Base-by-base conservation (phyloP, 345 rosid genomes). In the Lepidium aucheri region DNA sequence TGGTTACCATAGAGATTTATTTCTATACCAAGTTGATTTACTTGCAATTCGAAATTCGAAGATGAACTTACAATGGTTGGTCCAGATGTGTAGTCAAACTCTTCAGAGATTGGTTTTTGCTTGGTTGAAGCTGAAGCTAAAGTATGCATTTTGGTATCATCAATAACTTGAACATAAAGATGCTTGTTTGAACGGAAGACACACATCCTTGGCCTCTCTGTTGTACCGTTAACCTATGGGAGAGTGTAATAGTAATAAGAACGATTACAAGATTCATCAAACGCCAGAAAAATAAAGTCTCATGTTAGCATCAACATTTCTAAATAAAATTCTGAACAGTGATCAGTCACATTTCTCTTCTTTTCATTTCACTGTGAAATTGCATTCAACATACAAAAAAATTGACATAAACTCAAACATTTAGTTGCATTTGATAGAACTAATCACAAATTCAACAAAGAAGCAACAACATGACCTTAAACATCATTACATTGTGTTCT, bases 61-160 rank as follows among this genome's bases (percentile, higher is more conserved):
- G 36, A 44, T 17, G 42, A 40, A 81, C 95, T 84, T 82, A 92
- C 97, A 78, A 90, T 51, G 30, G 95, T 88, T 2, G 99, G 96
- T 55, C 95, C 87, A 60, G 88, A 68, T 8, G 79, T 81, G 75
- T 67, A 85, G 73, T 86, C 66, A 2, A 88, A 75, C 60, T 82
- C 89, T 72, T 86, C 84, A 1, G 83, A 78, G 70, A 90, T 56
- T 10, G 85, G 78, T 66, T 85, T 88, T 83, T 88, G 92, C 83
- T 78, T 82, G 4, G 99, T 90, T 34, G 97, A 90, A 22, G 89
- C 96, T 0, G 97, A 80, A 65, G 96, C 96, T 61, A 94, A 87
- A 0, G 99, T 94, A 77, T 90, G 99, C 97, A 90, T 94, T 86
- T 90, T 90, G 3, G 89, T 78, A 76, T 94, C 99, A 78, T 94